Conservation (phyloP, 495 filamentous ascomycete species). For the Penicillium lividum region DNA sequence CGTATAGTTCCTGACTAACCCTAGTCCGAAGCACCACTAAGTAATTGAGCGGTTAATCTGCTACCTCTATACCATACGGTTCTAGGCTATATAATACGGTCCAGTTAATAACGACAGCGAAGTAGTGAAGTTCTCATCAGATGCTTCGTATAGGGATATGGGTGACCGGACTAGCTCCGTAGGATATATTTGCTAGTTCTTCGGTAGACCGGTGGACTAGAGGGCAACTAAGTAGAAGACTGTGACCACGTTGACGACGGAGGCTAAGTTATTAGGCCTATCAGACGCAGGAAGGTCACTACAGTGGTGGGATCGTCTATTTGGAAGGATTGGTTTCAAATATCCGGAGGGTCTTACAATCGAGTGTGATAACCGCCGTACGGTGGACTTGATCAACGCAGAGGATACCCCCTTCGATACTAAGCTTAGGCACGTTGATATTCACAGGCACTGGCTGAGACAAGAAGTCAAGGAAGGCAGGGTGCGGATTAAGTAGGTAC, state of each 20-base stretch:
- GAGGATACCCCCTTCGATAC: no score
- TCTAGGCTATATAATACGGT: slow-evolving; percentile 9
- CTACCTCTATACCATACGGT: slow-evolving; percentile 18
- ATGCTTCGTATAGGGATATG: slow-evolving; percentile 25
- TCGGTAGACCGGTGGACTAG: slow-evolving; percentile 23
- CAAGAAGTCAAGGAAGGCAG: no score
- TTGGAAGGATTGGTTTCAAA: no score
- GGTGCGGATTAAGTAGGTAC: no score
- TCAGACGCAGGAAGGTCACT: no score
- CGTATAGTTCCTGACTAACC: slow-evolving; percentile 26
- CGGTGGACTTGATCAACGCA: no score
- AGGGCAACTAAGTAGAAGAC: slow-evolving; percentile 23
- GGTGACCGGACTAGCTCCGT: slow-evolving; percentile 16
- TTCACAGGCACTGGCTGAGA: no score
- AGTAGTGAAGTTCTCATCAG: slow-evolving; percentile 8
- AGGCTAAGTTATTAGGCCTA: slow-evolving; percentile 19
- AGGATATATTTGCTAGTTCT: slow-evolving; percentile 24
- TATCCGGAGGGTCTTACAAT: no score
- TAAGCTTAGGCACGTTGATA: no score
- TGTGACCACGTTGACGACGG: slow-evolving; percentile 17
- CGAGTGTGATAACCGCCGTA: no score
- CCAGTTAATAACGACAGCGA: neutral
- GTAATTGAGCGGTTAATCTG: slow-evolving; percentile 14
- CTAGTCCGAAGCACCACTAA: slow-evolving; percentile 12
- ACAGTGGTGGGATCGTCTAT: no score